Evolutionary conservation across 768 basidiomycete genomes (phyloP), one percentile per base, ranked within the genome.

Genomic region (Artomyces pyxidatus): DNA sequence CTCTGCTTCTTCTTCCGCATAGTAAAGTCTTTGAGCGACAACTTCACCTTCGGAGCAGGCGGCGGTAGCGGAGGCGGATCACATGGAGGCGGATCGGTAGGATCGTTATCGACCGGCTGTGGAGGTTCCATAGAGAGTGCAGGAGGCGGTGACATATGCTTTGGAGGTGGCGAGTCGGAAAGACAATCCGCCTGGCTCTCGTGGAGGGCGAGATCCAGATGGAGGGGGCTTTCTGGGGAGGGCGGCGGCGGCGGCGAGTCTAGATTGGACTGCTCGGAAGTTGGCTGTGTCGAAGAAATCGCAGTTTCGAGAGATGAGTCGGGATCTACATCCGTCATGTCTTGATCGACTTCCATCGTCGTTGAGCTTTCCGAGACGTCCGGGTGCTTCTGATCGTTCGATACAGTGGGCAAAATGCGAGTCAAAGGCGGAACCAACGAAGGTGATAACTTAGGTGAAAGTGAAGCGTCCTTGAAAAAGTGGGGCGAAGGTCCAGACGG

Each of bases 401-500:
- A 42, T 37, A 42, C 25, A 14, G 42, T 27, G 12, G 45, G 47
- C 26, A 25, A 14, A 23, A 40, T 42, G 17, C 37, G 39, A 45
- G 38, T 41, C 35, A 54, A 48, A 51, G 47, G 47, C 38, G 46
- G 41, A 32, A 47, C n/a, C n/a, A n/a, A 39, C 42, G 47, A 56
- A 56, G 49, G 40, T 42, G 49, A 56, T 56, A 56, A 54, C 27
- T 56, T 56, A 56, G 53, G 55, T 28, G 55, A 56, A 56, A 56
- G 48, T 37, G 55, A 54, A 27, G 47, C 54, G 49, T 44, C 43
- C 17, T 48, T 45, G 45, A 52, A 52, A 26, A 44, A 43, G 23
- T 16, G 23, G 6, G 26, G 29, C 19, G 45, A 37, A 17, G 28
- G 28, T 22, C 28, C 19, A 21, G 12, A 12, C 2, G 55, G 44